phyloP scores from a whole-genome alignment of 257 asterid species.

The Solanum virginianum region DNA sequence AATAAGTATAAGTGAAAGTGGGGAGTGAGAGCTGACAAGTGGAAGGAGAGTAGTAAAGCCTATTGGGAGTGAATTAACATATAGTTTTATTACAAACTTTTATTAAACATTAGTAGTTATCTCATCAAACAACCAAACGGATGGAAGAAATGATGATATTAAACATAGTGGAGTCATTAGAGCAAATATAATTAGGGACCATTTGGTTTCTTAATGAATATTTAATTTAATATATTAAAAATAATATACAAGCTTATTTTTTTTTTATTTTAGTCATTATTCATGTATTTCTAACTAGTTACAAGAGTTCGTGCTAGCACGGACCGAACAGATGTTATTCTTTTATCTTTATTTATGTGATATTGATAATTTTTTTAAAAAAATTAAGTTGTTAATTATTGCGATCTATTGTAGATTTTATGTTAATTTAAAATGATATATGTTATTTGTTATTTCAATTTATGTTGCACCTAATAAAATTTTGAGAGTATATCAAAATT shows the following conservation, averaged over 20 bases:
- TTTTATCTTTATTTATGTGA: too few species aligned
- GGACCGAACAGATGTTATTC: too few species aligned
- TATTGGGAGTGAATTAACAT: not conserved
- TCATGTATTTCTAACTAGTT: not conserved
- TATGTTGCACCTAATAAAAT: too few species aligned
- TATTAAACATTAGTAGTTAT: not conserved
- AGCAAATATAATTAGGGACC: not conserved
- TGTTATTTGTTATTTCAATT: too few species aligned
- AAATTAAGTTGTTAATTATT: too few species aligned
- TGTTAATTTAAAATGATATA: too few species aligned
- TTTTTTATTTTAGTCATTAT: not conserved
- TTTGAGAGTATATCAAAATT: too few species aligned
- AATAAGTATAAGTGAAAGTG: not conserved
- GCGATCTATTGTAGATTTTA: too few species aligned
- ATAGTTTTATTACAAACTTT: not conserved
- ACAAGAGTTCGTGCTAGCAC: too few species aligned
- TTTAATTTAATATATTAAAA: not conserved
- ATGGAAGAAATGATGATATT: not conserved
- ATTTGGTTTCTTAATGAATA: not conserved
- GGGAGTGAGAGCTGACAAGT: slow-evolving; percentile 2
- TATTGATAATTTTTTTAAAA: too few species aligned
- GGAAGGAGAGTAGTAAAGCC: slow-evolving; percentile 1
- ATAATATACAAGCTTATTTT: not conserved
- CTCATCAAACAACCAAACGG: not conserved
- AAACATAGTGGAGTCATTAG: not conserved